phyloP scores from a whole-genome alignment of 164 flowering plant genomes.

The Dillenia turbinata region DNA sequence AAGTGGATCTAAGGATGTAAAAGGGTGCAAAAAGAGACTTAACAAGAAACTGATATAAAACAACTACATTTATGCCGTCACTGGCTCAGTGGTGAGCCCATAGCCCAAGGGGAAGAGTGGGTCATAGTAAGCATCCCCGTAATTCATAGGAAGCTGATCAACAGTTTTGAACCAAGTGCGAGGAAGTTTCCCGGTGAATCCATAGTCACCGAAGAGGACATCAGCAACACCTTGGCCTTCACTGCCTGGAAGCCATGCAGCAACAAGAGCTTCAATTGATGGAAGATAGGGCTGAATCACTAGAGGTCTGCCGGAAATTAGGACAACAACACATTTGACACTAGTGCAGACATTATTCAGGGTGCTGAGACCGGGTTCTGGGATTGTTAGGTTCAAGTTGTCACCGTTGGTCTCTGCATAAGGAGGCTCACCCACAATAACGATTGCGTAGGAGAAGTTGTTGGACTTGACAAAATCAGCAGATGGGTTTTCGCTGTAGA shows the following conservation, averaged over 20 bases:
- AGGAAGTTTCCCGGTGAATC: conserved; percentile 34
- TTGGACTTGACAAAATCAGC: conserved; percentile 18
- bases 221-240: conserved; percentile 41
- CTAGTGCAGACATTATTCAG: conserved; percentile 28
- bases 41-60: no score
- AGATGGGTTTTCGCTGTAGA: conserved; percentile 22
- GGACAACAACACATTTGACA: conserved; percentile 26
- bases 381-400: conserved; percentile 27
- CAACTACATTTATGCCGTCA: no score
- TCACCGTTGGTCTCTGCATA: conserved; percentile 32
- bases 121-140: conserved; percentile 32
- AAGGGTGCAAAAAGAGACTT: no score
- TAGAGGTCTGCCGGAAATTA: conserved; percentile 36
- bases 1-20: no score
- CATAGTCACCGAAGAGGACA: conserved; percentile 36
- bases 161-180: conserved; percentile 36
- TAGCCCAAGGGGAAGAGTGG: conserved; percentile 38
- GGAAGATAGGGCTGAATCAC: conserved; percentile 27
- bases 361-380: conserved; percentile 28
- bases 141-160: conserved; percentile 41
- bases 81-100: conserved; percentile 25
- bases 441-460: conserved; percentile 34
- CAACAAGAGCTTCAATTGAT: conserved; percentile 33
- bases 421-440: conserved; percentile 40
- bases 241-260: conserved; percentile 44